Evolutionary conservation across 352 stramenopile genomes (phyloP), one percentile per base, ranked within the genome.

Genomic region (Blastocystis sp.): DNA sequence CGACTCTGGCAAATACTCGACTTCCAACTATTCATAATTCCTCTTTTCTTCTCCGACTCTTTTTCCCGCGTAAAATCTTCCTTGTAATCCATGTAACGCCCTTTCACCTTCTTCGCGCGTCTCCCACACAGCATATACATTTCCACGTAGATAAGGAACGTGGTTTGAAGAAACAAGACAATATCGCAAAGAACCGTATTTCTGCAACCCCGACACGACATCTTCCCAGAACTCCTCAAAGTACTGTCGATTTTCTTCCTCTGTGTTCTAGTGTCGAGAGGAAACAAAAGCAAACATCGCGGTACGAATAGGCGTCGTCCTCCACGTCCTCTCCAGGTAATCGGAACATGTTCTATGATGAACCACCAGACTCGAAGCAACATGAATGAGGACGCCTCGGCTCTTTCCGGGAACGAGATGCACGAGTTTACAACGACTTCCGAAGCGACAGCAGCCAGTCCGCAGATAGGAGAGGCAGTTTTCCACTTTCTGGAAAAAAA

Each of bases 51-150:
- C 59, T 8, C 63, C 26, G 16, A 73, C 20, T 20, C 39, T 16
- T 39, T n/a, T 65, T 43, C 73, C 73, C 34, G 73, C 73, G 34
- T 85, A 85, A 43, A 53, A 85, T 2, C 73, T 50, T 41, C 73
- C 73, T 45, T 85, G 73, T 16, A 85, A 37, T 13, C 20, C 30
- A 24, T 65, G 30, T 13, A 85, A 43, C 20, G 73, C 73, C n/a
- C 30, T 65, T 30, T 56, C 73, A 26, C 73, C 73, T 11, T 37
- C 24, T 13, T 85, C 73, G 20, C 73, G 45, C 24, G 73, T 68
- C 30, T 85, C 73, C 73, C 73, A 85, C 34, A 85, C 73, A 43
- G 47, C 50, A 65, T 85, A 85, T n/a, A 85, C 73, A 47, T 85
- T 85, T 11, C 73, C 73, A 18, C 53, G 73, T 26, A 85, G 47